These are phyloP conservation scores for Beauveria rudraprayagi DNA, from an alignment of 2,329 filamentous ascomycete species.

Conservation along the genomic window DNA sequence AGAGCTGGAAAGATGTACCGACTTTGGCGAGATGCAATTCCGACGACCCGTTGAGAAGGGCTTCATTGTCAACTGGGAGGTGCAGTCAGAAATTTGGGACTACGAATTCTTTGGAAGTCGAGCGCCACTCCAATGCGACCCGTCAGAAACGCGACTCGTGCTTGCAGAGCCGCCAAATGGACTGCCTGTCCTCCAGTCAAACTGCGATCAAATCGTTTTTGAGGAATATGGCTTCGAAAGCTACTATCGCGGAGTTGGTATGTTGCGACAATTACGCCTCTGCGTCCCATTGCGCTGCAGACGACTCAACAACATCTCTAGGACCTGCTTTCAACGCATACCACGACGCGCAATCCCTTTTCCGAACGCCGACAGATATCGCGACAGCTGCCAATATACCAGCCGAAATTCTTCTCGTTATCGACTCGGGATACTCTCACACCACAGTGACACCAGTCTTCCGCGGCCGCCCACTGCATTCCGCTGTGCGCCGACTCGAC, in stretches of 20 bases:
- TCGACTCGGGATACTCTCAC: conserved; percentile 89
- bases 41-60: conserved; percentile 88
- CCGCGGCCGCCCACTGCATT: conserved; percentile 69
- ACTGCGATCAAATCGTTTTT: conserved; percentile 94
- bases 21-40: conserved; percentile 85
- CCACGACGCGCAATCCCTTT: conserved; percentile 64
- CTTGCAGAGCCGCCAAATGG: conserved; percentile 82
- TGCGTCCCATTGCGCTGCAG: neutral
- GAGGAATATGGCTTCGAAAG: conserved; percentile 92
- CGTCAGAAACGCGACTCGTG: conserved; percentile 72
- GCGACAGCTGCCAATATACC: conserved; percentile 39
- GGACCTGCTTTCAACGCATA: conserved; percentile 73
- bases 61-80: conserved; percentile 94
- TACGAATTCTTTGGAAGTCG: conserved; percentile 69
- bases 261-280: neutral
- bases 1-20: conserved; percentile 69
- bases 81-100: conserved; percentile 93
- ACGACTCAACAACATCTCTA: conserved; percentile 24
- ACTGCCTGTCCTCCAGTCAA: conserved; percentile 70
- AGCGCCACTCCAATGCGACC: conserved; percentile 62
- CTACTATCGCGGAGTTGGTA: conserved; percentile 70
- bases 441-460: conserved; percentile 86
- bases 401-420: conserved; percentile 73
- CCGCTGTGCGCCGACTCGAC: conserved; percentile 75
- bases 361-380: conserved; percentile 49